phyloP scores from a whole-genome alignment of 768 basidiomycete genomes.

The Lactarius pseudohatsudake region DNA sequence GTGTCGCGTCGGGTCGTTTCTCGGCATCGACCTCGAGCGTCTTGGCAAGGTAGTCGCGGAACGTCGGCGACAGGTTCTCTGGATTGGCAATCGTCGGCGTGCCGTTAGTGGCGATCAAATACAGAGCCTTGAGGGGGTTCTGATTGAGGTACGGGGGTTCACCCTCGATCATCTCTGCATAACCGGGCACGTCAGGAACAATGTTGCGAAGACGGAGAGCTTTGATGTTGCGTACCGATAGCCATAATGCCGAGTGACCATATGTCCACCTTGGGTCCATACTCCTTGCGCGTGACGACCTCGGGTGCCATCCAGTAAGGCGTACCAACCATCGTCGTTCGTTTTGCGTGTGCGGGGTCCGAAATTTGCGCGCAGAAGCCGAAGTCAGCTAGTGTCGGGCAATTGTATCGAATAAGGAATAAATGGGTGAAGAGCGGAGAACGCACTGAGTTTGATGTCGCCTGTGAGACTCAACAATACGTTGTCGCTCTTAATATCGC shows the following conservation, averaged over 20 bases:
- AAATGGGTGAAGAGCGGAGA: background rate
- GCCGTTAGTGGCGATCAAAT: constrained; percentile 97
- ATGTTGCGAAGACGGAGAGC: constrained; percentile 22
- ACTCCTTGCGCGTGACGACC: constrained; percentile 96
- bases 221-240: constrained; percentile 56
- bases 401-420: background rate
- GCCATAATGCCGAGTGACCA: constrained; percentile 98
- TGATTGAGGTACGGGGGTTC: constrained; percentile 96
- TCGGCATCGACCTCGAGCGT: constrained; percentile 94
- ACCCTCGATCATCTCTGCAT: constrained; percentile 94
- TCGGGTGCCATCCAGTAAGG: constrained; percentile 99
- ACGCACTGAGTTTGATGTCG: constrained; percentile 97
- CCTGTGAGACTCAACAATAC: constrained; percentile 89
- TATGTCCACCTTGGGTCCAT: constrained; percentile 97
- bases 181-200: constrained; percentile 3
- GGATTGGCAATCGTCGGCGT: constrained; percentile 96
- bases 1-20: constrained; percentile 83
- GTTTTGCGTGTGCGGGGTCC: constrained; percentile 76
- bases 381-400: constrained; percentile 72
- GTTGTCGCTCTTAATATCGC: constrained; percentile 99
- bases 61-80: constrained; percentile 67
- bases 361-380: constrained; percentile 99
- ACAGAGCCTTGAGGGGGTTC: constrained; percentile 94
- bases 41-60: constrained; percentile 86
- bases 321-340: constrained; percentile 97